These are phyloP conservation scores for Clarireedia hainanense DNA, from an alignment of 2,329 filamentous ascomycete species.

Conservation along the genomic window DNA sequence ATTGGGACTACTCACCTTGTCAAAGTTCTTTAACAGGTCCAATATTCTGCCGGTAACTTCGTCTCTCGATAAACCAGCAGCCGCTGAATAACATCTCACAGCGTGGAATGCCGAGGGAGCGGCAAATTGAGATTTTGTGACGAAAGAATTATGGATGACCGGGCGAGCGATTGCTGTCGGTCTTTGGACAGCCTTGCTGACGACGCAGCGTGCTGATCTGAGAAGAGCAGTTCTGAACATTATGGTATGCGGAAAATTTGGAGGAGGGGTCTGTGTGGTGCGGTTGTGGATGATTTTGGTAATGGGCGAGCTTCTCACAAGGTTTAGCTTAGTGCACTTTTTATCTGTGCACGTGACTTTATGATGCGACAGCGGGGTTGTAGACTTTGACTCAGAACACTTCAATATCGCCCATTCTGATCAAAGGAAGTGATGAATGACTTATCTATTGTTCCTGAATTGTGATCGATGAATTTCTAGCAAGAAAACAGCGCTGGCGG, in stretches of 20 bases:
- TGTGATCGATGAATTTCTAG: neutral
- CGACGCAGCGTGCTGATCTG: slow-evolving; percentile 57
- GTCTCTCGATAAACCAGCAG: slow-evolving; percentile 65
- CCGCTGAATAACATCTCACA: slow-evolving; percentile 80
- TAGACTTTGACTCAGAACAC: neutral
- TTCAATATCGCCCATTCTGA: neutral
- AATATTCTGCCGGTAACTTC: slow-evolving; percentile 91
- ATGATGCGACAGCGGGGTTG: neutral
- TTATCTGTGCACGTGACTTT: neutral
- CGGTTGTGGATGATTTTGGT: slow-evolving; percentile 2
- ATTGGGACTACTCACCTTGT: slow-evolving; percentile 62
- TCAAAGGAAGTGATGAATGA: neutral
- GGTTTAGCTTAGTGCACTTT: slow-evolving; percentile 14
- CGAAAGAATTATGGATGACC: slow-evolving; percentile 49
- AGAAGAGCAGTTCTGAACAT: slow-evolving; percentile 90
- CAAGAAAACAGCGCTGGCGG: neutral
- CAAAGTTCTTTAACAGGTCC: slow-evolving; percentile 88
- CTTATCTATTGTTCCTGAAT: neutral
- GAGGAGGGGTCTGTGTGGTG: slow-evolving; percentile 7
- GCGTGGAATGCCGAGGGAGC: slow-evolving; percentile 59
- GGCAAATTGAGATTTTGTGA: slow-evolving; percentile 56
- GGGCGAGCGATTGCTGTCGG: slow-evolving; percentile 50
- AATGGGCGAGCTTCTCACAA: slow-evolving; percentile 4
- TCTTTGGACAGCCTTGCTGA: slow-evolving; percentile 42
- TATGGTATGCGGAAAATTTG: slow-evolving; percentile 31